Evolutionary conservation across 2,329 filamentous ascomycete species (phyloP).

Genomic region (Madurella fahalii): DNA sequence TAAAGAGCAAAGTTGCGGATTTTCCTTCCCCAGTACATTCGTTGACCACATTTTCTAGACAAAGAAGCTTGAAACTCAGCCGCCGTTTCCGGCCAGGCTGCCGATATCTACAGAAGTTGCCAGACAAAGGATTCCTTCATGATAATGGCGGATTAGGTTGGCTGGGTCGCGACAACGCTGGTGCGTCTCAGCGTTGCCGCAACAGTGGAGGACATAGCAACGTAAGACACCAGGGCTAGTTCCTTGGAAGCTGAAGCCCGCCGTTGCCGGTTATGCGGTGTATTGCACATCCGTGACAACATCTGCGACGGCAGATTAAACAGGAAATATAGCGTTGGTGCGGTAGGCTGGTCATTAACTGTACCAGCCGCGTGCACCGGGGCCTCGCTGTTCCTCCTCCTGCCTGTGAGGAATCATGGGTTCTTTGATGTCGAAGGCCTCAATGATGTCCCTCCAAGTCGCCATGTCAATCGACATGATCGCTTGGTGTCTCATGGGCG

Average conservation of each 20-base stretch:
- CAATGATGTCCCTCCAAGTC: constrained; percentile 74
- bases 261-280: too few species aligned
- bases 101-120: neutral
- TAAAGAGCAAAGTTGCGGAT: neutral
- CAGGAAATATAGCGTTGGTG: neutral
- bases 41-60: neutral
- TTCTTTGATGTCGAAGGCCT: constrained; percentile 70
- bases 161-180: too few species aligned
- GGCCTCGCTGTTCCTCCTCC: constrained; percentile 50
- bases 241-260: too few species aligned
- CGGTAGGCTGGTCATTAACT: constrained; percentile 29
- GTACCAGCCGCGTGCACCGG: constrained; percentile 63
- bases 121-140: neutral
- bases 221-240: too few species aligned
- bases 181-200: too few species aligned
- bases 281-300: neutral
- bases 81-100: constrained; percentile 2
- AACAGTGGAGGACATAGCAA: too few species aligned
- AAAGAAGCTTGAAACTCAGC: neutral
- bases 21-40: neutral
- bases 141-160: neutral
- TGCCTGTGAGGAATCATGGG: constrained; percentile 80
- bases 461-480: constrained; percentile 84
- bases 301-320: neutral
- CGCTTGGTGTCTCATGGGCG: constrained; percentile 71